Evolutionary conservation across 352 stramenopile species (phyloP), one percentile per base, ranked within the genome.

Genomic region (Globisporangium canariense): DNA sequence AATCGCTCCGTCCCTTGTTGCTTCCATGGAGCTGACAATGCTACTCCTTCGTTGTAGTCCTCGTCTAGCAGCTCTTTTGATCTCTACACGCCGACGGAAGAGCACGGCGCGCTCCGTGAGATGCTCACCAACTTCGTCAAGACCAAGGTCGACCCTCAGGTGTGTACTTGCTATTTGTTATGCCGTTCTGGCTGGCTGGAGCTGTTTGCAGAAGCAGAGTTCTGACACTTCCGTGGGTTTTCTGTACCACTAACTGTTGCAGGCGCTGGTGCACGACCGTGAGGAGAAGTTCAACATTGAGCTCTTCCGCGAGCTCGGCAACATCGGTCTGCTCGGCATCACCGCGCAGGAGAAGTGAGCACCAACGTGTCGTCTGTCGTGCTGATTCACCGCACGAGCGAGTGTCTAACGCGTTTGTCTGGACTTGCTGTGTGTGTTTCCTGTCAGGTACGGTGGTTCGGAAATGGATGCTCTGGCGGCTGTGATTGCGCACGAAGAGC

Each of bases 281-380:
- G 83, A 86, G n/a, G 97, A 99, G 75, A 96, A 94, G 67, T 99
- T 99, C 74, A 99, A 99, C 75, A 62, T 97, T 36, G 64, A 87
- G 43, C 80, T 99, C 4, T 99, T 99, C 76, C 84, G 90, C 20
- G 96, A 98, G 75, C 81, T 97, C 10, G 96, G 95, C 41, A 89
- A 98, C 28, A 73, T 99, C 46, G 97, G 97, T 52, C 78, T 99
- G 18, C 74, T 99, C 3, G 97, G 97, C 36, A 91, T 99, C 67
- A 99, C 97, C 3, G 97, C 98, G 3, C 79, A 81, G 14, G 92
- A 98, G 73, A 90, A 99, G 77, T 98, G 46, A 60, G 77, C 70
- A 11, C n/a, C n/a, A 41, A 47, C 3, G 45, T 46, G 38, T 18
- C 30, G 8, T 50, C 18, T 25, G 28, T 14, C 28, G 13, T 55